Percentiles rank a stretch among this genome's conserved stretches.
phyloP scores from a whole-genome alignment of 768 basidiomycete species.

The Hypholoma fasciculare region DNA sequence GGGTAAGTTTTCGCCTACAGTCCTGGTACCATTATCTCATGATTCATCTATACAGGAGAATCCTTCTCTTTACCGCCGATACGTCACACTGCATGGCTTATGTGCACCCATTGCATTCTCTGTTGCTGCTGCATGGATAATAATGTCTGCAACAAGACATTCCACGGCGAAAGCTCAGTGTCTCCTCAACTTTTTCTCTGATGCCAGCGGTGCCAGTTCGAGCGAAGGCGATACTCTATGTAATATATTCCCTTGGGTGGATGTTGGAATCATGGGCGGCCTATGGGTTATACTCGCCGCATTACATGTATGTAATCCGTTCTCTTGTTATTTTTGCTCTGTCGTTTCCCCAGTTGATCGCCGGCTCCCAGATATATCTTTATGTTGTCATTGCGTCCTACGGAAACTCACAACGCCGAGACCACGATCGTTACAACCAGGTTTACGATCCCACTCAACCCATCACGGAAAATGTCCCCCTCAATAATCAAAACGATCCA shows the following conservation, averaged over 20 bases:
- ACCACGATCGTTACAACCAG: constrained; percentile 79
- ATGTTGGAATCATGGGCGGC: constrained; percentile 87
- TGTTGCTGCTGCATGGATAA: constrained; percentile 78
- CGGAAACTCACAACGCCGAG: constrained; percentile 69
- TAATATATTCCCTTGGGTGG: constrained; percentile 89
- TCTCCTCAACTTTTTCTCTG: constrained; percentile 55
- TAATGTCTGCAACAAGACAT: constrained; percentile 79
- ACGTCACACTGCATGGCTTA: constrained; percentile 64
- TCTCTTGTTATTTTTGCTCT: constrained; percentile 1
- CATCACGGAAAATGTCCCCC: constrained; percentile 58
- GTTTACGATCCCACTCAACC: constrained; percentile 60
- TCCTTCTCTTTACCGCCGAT: constrained; percentile 62
- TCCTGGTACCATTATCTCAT: not conserved
- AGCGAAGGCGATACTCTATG: constrained; percentile 75
- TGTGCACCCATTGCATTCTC: constrained; percentile 64
- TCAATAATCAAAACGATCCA: constrained; percentile 65
- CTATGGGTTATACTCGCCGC: constrained; percentile 82
- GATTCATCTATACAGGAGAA: constrained; percentile 55
- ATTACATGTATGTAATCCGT: constrained; percentile 58
- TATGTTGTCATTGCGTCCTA: constrained; percentile 56
- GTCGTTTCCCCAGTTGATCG: not conserved
- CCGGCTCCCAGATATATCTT: constrained; percentile 43
- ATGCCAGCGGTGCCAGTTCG: constrained; percentile 33
- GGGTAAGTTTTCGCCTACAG: constrained; percentile 39
- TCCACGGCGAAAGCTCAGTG: constrained; percentile 69